Percentiles rank a stretch among this genome's conserved stretches.
These are phyloP conservation scores for Piper longum DNA, from an alignment of 164 flowering plant species.

Conservation along the genomic window DNA sequence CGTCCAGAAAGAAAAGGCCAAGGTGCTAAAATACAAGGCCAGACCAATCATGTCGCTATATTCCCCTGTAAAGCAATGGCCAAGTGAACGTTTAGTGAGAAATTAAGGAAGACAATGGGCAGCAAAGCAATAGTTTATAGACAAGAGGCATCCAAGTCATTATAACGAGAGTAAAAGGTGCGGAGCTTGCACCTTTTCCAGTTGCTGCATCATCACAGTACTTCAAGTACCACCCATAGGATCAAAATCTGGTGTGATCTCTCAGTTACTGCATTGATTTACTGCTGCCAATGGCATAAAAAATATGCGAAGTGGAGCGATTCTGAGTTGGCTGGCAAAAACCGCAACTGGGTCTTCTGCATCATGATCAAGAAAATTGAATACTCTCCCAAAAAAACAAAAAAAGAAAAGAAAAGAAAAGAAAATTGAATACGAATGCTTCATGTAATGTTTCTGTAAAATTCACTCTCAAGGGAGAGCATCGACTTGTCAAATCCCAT, in stretches of 20 bases:
- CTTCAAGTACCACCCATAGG: no score
- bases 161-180: not conserved
- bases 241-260: not conserved
- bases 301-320: no score
- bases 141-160: not conserved
- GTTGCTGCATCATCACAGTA: no score
- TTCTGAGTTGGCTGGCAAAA: no score
- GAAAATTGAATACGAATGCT: no score
- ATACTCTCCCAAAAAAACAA: no score
- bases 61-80: not conserved
- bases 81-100: not conserved
- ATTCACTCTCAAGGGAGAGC: no score
- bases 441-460: no score
- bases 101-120: not conserved
- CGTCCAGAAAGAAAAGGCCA: not conserved
- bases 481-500: no score
- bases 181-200: not conserved
- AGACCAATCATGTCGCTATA: not conserved
- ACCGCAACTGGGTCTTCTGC: no score
- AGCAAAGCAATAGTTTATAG: not conserved
- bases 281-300: constrained; percentile 20
- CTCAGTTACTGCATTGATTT: constrained; percentile 34
- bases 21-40: not conserved
- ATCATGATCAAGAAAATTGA: no score
- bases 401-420: no score